Conservation (phyloP, 176 grass and related monocot genomes). For the Leersia perrieri region DNA sequence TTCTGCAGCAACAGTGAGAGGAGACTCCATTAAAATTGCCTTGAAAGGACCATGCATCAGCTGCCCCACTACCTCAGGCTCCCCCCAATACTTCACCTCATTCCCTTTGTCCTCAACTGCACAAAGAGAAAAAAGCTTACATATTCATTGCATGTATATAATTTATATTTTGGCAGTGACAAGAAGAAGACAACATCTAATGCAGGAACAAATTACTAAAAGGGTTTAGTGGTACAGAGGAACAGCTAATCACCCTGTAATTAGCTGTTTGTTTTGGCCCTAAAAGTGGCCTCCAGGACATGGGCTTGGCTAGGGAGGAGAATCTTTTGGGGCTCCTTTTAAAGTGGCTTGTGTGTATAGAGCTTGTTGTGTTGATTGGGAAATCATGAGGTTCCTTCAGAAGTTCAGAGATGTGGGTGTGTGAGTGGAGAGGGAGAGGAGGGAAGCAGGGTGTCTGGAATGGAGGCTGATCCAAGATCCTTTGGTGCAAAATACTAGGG, state of each 20-base stretch:
- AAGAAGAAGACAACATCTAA: constrained; percentile 23
- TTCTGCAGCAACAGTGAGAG: not conserved
- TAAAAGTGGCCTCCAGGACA: constrained; percentile 24
- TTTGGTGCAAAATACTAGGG: not conserved
- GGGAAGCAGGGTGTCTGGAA: constrained; percentile 39
- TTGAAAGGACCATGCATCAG: constrained; percentile 30
- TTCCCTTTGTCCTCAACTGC: constrained; percentile 27
- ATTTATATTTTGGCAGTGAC: constrained; percentile 22
- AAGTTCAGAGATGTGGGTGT: not conserved
- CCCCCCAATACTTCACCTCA: not conserved
- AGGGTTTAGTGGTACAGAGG: constrained; percentile 2
- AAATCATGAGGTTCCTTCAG: constrained; percentile 27
- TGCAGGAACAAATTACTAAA: constrained; percentile 11
- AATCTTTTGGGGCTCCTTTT: constrained; percentile 24
- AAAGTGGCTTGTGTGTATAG: not conserved
- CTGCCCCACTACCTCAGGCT: constrained; percentile 43
- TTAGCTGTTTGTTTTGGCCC: not conserved
- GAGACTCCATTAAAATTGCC: not conserved
- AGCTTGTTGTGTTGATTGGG: constrained; percentile 23
- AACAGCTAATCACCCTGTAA: constrained; percentile 34
- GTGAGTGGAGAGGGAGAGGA: not conserved
- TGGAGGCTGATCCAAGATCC: constrained; percentile 58
- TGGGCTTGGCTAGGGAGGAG: constrained; percentile 32
- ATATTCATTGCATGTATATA: not conserved
- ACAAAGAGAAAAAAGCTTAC: constrained; percentile 28